Base-by-base conservation (phyloP, 805 yeast species). In the Candida golubevii region DNA sequence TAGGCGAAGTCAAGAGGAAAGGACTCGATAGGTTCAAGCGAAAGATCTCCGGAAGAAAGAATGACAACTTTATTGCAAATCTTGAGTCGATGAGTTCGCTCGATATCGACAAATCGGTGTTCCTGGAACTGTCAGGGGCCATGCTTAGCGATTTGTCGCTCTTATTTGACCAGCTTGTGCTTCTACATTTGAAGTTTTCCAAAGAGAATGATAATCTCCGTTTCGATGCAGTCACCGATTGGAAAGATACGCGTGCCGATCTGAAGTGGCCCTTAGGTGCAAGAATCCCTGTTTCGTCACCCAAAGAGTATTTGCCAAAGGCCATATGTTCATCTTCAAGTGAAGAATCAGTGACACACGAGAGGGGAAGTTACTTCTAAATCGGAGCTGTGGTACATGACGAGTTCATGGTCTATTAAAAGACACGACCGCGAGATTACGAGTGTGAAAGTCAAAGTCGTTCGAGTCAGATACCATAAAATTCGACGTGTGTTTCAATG, bases 251-350 rank as follows among this genome's bases (percentile, higher is more conserved):
- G 3, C 51, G 56, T 23, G 52, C 59, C 15, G 76, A 71, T 46
- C 60, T 66, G n/a, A 69, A 66, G 48, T 71, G 75, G 75, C 76
- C 76, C 1, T 39, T 66, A 32, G 75, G 75, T 0, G 47, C 60
- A 8, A 59, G 57, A 36, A 66, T 71, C 9, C 75, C 75, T 1
- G 59, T 61, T 4, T 55, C 62, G 13, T 53, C 53, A 4, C 50
- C 68, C 5, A 50, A 46, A 2, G 50, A 60, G 6, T 70, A 47
- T 41, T 33, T 41, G 2, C 71, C 72, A n/a, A 26, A 41, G 13
- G 47, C 42, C 1, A 28, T 45, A 33, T 15, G 6, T 11, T 10
- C n/a, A 10, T 29, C 32, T 12, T 29, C 32, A 29, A n/a, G 10
- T 8, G 32, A 12, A n/a, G 29, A 37, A 8, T 6, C 14, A 10